Evolutionary conservation across 495 filamentous ascomycete species (phyloP).

Genomic region (Penicillium taxi): DNA sequence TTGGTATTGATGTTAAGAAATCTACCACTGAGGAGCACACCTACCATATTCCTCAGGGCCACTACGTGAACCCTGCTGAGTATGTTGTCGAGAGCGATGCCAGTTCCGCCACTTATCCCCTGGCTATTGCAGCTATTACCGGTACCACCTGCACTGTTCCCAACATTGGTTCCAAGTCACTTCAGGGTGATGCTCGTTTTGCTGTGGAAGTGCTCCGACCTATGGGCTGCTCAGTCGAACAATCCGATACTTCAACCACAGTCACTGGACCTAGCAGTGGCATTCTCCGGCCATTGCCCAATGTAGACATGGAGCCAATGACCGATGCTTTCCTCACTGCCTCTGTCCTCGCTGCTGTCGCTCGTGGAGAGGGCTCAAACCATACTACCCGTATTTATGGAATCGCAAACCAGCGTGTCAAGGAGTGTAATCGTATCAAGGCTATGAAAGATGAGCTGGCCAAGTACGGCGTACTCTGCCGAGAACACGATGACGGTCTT

Average conservation of each 20-base stretch:
- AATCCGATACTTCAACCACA: constrained; percentile 79
- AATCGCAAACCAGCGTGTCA: constrained; percentile 98
- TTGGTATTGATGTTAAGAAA: constrained; percentile 73
- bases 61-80: constrained; percentile 74
- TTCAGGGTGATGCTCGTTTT: constrained; percentile 95
- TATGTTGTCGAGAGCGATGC: constrained; percentile 97
- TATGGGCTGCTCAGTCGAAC: constrained; percentile 89
- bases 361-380: constrained; percentile 47
- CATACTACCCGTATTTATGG: constrained; percentile 77
- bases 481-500: constrained; percentile 88
- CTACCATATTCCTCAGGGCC: constrained; percentile 84
- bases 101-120: constrained; percentile 93
- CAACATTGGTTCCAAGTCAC: constrained; percentile 84
- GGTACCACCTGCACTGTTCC: constrained; percentile 92
- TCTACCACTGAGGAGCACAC: constrained; percentile 73
- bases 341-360: constrained; percentile 85
- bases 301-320: constrained; percentile 98
- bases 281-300: constrained; percentile 56
- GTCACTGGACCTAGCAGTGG: constrained; percentile 81
- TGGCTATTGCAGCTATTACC: constrained; percentile 90
- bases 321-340: constrained; percentile 97
- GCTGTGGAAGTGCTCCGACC: constrained; percentile 82
- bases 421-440: constrained; percentile 94
- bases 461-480: constrained; percentile 88
- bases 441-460: constrained; percentile 95